Base-by-base conservation (phyloP, 495 filamentous ascomycete species). In the Penicillium samsonianum region DNA sequence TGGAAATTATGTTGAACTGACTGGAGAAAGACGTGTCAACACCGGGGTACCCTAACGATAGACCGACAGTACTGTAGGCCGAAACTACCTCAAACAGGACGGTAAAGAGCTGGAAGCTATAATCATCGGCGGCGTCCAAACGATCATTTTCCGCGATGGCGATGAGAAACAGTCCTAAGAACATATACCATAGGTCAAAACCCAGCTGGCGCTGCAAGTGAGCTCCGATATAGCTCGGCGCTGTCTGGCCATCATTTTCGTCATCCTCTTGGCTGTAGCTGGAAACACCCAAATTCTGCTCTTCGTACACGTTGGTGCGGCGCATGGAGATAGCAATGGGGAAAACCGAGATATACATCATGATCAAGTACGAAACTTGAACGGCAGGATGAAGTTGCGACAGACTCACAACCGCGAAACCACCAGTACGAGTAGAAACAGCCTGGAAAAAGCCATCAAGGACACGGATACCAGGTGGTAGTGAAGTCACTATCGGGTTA, bases 261-360 rank as follows among this genome's bases (percentile, higher is more conserved):
- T 76, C 68, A 3, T 82, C 79, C 6, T 84, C 79, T 0, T 25
- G 23, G 74, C 72, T 17, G 65, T 31, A n/a, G 62, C 65, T 25
- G 64, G 90, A 96, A 20, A 98, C 82, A 3, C 93, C 93, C 9
- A 98, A 82, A 51, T 89, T 92, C 63, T 89, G 88, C 68, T 98
- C 93, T 72, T 98, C 93, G 78, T 98, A 98, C 9, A 96, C 92
- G 71, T 98, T 98, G 31, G 93, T 96, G 50, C 90, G 83, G 54
- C 93, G 88, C 63, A 96, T 85, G 28, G 89, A 92, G 55, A 98
- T 96, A 60, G 93, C 93, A 63, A 96, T 93, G 26, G 93, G 93
- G 65, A 96, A 91, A 38, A 96, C 90, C 44, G 93, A 96, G 59
- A 98, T 98, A 71, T 98, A 98, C 93, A 98, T 98, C 93, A 98